phyloP scores from a whole-genome alignment of 768 basidiomycete species.

The Hirschioporus abietinus region DNA sequence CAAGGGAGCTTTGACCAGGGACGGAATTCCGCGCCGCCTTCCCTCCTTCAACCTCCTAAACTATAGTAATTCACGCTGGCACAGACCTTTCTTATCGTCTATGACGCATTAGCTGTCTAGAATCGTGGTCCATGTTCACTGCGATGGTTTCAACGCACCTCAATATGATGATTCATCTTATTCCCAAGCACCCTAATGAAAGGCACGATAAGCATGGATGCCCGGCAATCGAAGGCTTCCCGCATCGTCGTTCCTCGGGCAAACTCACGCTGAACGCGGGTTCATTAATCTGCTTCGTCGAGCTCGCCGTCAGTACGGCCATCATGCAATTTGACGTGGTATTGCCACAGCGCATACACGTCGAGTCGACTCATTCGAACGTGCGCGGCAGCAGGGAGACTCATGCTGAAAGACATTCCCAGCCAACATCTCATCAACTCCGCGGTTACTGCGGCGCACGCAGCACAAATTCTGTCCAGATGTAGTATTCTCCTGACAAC shows the following conservation, averaged over 20 bases:
- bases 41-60: too few species aligned
- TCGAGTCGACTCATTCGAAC: neutral
- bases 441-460: neutral
- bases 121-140: neutral
- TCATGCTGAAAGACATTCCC: neutral
- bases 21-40: too few species aligned
- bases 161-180: neutral
- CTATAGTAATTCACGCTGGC: too few species aligned
- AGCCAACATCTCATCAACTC: neutral
- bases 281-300: neutral
- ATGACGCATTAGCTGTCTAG: neutral
- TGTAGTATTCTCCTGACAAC: neutral
- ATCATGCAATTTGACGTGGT: neutral
- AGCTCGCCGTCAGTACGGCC: too few species aligned
- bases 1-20: neutral
- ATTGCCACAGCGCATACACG: neutral
- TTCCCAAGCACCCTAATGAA: neutral
- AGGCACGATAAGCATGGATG: neutral
- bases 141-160: neutral
- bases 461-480: neutral
- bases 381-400: constrained; percentile 1
- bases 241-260: neutral
- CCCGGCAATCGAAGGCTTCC: neutral
- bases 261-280: neutral
- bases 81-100: neutral